These are phyloP conservation scores for Holtermanniella nyarrowii DNA, from an alignment of 768 basidiomycete species.

Conservation along the genomic window DNA sequence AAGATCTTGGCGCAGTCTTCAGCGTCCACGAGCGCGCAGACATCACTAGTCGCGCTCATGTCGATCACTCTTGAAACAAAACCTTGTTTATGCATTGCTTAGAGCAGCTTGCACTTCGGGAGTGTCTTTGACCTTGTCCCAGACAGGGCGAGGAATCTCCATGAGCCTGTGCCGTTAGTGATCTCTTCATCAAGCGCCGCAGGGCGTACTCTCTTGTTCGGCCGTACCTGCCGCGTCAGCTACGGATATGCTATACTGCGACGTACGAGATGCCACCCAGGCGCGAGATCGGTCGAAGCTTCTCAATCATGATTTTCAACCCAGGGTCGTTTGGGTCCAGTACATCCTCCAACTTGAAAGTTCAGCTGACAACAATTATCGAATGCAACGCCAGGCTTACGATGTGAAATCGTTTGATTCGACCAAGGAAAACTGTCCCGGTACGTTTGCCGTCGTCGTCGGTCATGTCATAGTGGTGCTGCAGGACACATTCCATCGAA, in stretches of 20 bases:
- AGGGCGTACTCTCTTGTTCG: slow-evolving; percentile 18
- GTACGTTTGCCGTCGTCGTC: slow-evolving; percentile 8
- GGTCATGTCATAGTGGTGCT: slow-evolving; percentile 25
- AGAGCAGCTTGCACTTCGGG: slow-evolving; percentile 17
- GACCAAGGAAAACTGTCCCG: slow-evolving; percentile 32
- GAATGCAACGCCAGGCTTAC: not conserved
- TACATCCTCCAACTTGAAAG: slow-evolving; percentile 25
- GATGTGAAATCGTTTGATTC: slow-evolving; percentile 39
- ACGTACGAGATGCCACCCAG: slow-evolving; percentile 53
- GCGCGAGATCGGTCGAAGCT: slow-evolving; percentile 40
- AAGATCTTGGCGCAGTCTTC: too few relatives aligned
- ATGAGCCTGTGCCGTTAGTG: slow-evolving; percentile 14
- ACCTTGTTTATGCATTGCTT: slow-evolving; percentile 2
- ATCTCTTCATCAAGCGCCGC: not conserved
- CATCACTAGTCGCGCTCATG: too few relatives aligned
- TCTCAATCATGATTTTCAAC: slow-evolving; percentile 26
- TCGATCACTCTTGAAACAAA: too few relatives aligned
- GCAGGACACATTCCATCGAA: slow-evolving; percentile 41
- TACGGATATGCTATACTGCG: slow-evolving; percentile 13
- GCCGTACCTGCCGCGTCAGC: slow-evolving; percentile 12
- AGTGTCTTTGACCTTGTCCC: slow-evolving; percentile 43
- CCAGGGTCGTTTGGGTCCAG: slow-evolving; percentile 22
- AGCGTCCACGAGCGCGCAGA: too few relatives aligned
- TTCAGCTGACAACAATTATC: not conserved
- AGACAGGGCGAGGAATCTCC: slow-evolving; percentile 43